phyloP scores from a whole-genome alignment of 352 stramenopile genomes.

The Phytophthora hibernalis region DNA sequence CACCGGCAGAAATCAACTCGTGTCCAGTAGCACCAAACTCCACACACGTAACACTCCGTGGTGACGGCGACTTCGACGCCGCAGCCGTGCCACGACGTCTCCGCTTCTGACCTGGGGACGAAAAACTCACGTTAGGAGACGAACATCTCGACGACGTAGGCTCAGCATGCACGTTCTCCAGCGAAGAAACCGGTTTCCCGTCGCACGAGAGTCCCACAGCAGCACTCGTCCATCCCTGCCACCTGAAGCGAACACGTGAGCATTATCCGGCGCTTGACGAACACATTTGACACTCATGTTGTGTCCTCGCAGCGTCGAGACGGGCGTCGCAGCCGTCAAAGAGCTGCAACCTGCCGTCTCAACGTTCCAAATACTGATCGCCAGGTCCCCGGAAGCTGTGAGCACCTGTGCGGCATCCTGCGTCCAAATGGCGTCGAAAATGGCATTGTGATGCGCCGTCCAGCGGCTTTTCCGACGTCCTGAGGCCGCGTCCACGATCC shows the following conservation, averaged over 20 bases:
- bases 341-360: slow-evolving; percentile 35
- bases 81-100: slow-evolving; percentile 38
- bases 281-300: slow-evolving; percentile 85
- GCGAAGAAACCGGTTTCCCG: slow-evolving; percentile 34
- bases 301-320: slow-evolving; percentile 52
- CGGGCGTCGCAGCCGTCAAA: slow-evolving; percentile 13
- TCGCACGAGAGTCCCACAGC: slow-evolving; percentile 60
- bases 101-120: slow-evolving; percentile 38
- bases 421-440: slow-evolving; percentile 78
- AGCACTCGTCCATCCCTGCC: slow-evolving; percentile 68
- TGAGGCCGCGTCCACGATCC: slow-evolving; percentile 41
- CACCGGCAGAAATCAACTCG: slow-evolving; percentile 64
- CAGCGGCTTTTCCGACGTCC: slow-evolving; percentile 44
- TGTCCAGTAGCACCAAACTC: slow-evolving; percentile 54
- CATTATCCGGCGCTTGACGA: slow-evolving; percentile 46
- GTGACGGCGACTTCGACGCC: slow-evolving; percentile 25
- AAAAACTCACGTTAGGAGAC: slow-evolving; percentile 35
- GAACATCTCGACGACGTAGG: slow-evolving; percentile 17
- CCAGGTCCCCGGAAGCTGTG: slow-evolving; percentile 65
- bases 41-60: slow-evolving; percentile 76
- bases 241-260: slow-evolving; percentile 60
- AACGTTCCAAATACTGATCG: slow-evolving; percentile 63
- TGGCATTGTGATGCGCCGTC: slow-evolving; percentile 68
- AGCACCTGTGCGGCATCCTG: slow-evolving; percentile 55
- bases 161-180: slow-evolving; percentile 51